Evolutionary conservation across 768 basidiomycete genomes (phyloP).

Genomic region (Russula griseocarnosa): DNA sequence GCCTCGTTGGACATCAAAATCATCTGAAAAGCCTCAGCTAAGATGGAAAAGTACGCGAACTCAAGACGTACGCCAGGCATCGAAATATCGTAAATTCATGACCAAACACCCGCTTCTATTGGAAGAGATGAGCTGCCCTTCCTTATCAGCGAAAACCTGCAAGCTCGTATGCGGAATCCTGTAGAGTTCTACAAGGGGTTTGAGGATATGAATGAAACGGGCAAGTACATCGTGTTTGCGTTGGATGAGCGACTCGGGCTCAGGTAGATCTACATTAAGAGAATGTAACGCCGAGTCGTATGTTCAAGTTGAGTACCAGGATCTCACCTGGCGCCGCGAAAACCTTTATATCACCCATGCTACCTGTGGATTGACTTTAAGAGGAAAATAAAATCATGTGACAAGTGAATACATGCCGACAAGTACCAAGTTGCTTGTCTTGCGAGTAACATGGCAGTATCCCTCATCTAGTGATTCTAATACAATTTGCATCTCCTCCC

Average conservation of each 20-base stretch:
- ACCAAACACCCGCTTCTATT: conserved; percentile 86
- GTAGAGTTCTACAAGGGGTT: conserved; percentile 65
- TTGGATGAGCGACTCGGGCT: conserved; percentile 47
- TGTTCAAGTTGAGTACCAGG: background rate
- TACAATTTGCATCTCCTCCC: conserved; percentile 64
- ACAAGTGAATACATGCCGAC: conserved; percentile 45
- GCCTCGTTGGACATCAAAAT: conserved; percentile 58
- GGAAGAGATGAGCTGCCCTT: conserved; percentile 85
- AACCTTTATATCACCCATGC: conserved; percentile 8
- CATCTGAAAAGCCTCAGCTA: conserved; percentile 47
- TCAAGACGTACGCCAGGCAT: conserved; percentile 75
- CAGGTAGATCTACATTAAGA: conserved; percentile 49
- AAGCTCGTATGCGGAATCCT: conserved; percentile 66
- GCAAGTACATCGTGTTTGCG: conserved; percentile 54
- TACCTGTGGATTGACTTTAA: background rate
- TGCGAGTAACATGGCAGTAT: conserved; percentile 75
- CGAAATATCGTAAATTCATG: conserved; percentile 79
- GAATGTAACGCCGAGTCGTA: background rate
- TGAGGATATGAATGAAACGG: conserved; percentile 72
- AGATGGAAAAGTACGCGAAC: background rate
- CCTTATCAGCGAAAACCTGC: conserved; percentile 82
- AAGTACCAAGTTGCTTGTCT: conserved; percentile 52
- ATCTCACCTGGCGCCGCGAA: conserved; percentile 19
- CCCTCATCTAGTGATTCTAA: conserved; percentile 75
- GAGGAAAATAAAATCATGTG: background rate